A percentile compares a stretch with the other conserved stretches of the same genome.
Evolutionary conservation across 2,329 filamentous ascomycete genomes (phyloP).

Genomic region (Diaporthe aspalathi): DNA sequence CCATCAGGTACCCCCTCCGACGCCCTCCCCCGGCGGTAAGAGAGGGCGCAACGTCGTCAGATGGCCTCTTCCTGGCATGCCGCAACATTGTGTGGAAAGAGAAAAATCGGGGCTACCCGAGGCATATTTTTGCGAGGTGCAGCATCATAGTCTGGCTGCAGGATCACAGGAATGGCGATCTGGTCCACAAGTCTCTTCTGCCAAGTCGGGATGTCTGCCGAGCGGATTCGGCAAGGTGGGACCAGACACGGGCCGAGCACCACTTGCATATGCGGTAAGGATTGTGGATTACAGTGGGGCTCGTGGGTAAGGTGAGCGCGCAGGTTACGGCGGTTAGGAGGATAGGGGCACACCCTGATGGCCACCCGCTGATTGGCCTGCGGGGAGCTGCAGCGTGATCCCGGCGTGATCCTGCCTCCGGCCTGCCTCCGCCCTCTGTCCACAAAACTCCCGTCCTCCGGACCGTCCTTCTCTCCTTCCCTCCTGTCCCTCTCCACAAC

Average conservation of each 20-base stretch:
- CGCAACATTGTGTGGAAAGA: not conserved
- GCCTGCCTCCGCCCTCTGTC: too few species aligned
- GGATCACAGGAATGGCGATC: conserved; percentile 3
- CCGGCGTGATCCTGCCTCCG: too few species aligned
- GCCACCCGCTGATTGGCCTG: not conserved
- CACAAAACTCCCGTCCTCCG: not conserved
- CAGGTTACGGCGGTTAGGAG: too few species aligned
- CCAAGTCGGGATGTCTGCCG: conserved; percentile 7
- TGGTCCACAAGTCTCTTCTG: conserved; percentile 6
- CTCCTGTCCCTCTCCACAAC: conserved; percentile 10
- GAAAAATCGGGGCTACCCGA: not conserved
- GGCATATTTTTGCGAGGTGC: not conserved
- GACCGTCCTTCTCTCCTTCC: not conserved
- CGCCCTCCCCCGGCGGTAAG: not conserved
- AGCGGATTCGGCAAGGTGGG: not conserved
- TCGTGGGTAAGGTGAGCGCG: too few species aligned
- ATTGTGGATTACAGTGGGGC: not conserved
- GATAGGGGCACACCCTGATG: not conserved
- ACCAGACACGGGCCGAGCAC: conserved; percentile 3
- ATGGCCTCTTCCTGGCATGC: not conserved
- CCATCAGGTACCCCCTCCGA: not conserved
- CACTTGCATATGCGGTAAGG: not conserved
- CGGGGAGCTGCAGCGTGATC: too few species aligned
- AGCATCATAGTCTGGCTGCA: conserved; percentile 8
- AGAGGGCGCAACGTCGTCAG: not conserved